Evolutionary conservation across 192 early-diverging fungal genomes (phyloP), one percentile per base, ranked within the genome.

Genomic region (Ramicandelaber brevisporus): DNA sequence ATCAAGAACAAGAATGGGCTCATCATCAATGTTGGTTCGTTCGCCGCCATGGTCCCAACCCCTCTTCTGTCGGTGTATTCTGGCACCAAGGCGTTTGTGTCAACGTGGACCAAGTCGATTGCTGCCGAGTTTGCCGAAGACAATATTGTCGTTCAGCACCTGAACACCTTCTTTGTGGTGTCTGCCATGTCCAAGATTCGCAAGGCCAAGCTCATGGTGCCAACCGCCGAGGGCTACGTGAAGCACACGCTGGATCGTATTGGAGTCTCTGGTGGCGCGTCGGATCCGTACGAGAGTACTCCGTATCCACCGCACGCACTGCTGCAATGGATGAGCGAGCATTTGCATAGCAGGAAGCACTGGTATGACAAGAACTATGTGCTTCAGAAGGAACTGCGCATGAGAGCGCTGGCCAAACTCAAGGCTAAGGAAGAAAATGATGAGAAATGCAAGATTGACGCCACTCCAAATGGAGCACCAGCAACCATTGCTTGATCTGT

Each of bases 131-230:
- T 81, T 17, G 48, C 59, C 14, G 37, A 53, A 4, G 45, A 59
- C 14, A 70, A 70, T 23, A 61, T 97, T 14, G 51, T 72, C 14
- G 86, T 97, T 17, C 69, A 97, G 61, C 71, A 84, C 53, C 38
- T 92, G 38, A 89, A 86, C 45, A 84, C 84, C 14, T 93, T 80
- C 56, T 97, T 92, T 74, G 86, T 97, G 40, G 66, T 72, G 29
- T 79, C 92, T 6, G 62, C 66, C 28, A 93, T 97, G 92, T 73
- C 71, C 34, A 93, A 92, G 59, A 86, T 92, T 30, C 50, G 78
- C 25, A 63, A 58, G 35, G 55, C 85, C n/a, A 61, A 49, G n/a
- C 65, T 68, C 29, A 30, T 79, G 24, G 71, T 85, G 16, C 90
- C 90, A 5, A 49, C 68, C 36, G 63, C 86, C 14, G 67, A 67